Evolutionary conservation across 1,284 basidiomycete genomes (phyloP).

Genomic region (Ganoderma sinense): DNA sequence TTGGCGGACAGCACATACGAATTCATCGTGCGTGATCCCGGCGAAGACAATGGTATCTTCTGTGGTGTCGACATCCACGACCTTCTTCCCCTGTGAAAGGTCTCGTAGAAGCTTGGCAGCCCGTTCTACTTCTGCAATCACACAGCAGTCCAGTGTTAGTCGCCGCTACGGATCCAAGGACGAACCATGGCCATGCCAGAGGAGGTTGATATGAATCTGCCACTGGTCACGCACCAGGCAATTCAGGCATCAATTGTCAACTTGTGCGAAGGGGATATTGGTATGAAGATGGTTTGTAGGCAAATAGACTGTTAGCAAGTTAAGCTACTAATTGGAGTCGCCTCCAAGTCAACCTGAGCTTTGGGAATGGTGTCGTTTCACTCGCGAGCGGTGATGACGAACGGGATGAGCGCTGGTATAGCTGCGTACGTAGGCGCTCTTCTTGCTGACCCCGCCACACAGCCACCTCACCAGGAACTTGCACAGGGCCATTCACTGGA

Average conservation of each 20-base stretch:
- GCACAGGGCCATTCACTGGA: no score
- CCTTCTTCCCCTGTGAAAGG: constrained; percentile 63
- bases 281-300: no score
- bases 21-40: constrained; percentile 64
- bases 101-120: constrained; percentile 67
- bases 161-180: not conserved
- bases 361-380: no score
- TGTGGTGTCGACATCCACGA: constrained; percentile 63
- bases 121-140: constrained; percentile 72
- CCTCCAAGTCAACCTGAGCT: no score
- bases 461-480: no score
- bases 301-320: no score
- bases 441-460: no score
- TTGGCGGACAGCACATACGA: constrained; percentile 50
- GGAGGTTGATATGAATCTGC: no score
- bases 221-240: not conserved
- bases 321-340: no score
- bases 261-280: not conserved
- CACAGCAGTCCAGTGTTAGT: not conserved
- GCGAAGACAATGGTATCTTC: constrained; percentile 80
- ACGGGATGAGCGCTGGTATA: no score
- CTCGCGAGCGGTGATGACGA: no score
- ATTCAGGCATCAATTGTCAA: constrained; percentile 1
- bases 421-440: no score
- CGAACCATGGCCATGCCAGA: not conserved